Base-by-base conservation (phyloP, 176 grass and related monocot species). In the Phoenix roebelenii region DNA sequence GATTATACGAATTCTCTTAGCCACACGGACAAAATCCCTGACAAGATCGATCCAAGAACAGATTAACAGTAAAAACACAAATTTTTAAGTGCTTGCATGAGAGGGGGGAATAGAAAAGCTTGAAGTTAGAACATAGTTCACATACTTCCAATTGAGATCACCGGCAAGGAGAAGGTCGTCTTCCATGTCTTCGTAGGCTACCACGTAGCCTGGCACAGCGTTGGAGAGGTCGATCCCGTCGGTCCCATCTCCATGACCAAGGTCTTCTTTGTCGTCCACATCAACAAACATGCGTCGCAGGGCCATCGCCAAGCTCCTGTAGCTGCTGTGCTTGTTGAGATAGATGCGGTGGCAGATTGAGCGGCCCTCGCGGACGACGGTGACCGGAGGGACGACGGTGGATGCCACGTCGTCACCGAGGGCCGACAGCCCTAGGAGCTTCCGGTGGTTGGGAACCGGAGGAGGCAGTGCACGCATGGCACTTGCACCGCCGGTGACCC, bases 171-270 rank as follows among this genome's bases (percentile, higher is more conserved):
- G 80, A 22, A 95, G 90, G 55, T 95, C 90, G 22, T 90, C 77
- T 80, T 95, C 90, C 80, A 95, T 76, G 75, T 95, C 90, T 77
- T 90, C 90, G 51, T 95, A 95, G 5, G 90, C 90, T 12, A 95
- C 86, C 22, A 95, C 67, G 54, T 95, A 73, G 2, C 90, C 90
- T 2, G 90, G 90, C 1, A 95, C 77, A 7, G 90, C 90, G 74
- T 95, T 90, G 73, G 86, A 78, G 30, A 95, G 68, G 64, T 84
- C 74, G 20, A 78, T 66, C 32, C 52, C 25, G 7, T 15, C n/a
- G 1, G 52, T 63, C 16, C 22, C 23, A 1, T 5, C 39, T 4
- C 25, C 61, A 4, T 20, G 20, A 20, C 15, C 26, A 9, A 23
- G 65, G 10, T 18, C 57, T 20, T 5, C 56, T 6, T 0, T 51